These are phyloP conservation scores for Terfezia claveryi DNA, from an alignment of 495 filamentous ascomycete species.

Conservation along the genomic window DNA sequence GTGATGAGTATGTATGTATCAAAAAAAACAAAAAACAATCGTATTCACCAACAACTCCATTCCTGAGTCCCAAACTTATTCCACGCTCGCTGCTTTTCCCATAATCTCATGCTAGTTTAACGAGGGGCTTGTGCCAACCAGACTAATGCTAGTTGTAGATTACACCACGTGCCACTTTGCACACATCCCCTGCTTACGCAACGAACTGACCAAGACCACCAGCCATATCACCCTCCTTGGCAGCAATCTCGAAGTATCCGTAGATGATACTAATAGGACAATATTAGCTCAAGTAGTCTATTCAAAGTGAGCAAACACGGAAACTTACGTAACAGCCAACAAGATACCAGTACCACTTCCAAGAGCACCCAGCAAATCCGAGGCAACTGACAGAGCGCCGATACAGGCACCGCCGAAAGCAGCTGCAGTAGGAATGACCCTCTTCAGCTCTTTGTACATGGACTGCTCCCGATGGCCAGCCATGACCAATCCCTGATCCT, in stretches of 20 bases:
- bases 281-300: constrained; percentile 1
- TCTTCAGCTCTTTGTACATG: constrained; percentile 99
- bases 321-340: constrained; percentile 89
- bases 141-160: too few species aligned
- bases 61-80: too few species aligned
- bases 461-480: constrained; percentile 97
- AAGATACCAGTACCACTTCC: constrained; percentile 95
- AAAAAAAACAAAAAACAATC: too few species aligned
- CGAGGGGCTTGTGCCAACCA: too few species aligned
- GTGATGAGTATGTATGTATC: too few species aligned
- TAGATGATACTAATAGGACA: constrained; percentile 61
- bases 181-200: background rate
- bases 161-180: too few species aligned
- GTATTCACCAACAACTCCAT: too few species aligned
- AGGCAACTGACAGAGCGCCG: constrained; percentile 84
- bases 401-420: constrained; percentile 99
- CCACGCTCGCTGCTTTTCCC: too few species aligned
- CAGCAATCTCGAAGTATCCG: constrained; percentile 96
- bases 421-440: constrained; percentile 92
- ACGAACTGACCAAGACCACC: constrained; percentile 33
- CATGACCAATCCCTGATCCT: constrained; percentile 98
- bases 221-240: constrained; percentile 86
- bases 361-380: constrained; percentile 87
- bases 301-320: background rate
- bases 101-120: too few species aligned